Conservation (phyloP, 352 stramenopile species). For the Lagenidium giganteum region DNA sequence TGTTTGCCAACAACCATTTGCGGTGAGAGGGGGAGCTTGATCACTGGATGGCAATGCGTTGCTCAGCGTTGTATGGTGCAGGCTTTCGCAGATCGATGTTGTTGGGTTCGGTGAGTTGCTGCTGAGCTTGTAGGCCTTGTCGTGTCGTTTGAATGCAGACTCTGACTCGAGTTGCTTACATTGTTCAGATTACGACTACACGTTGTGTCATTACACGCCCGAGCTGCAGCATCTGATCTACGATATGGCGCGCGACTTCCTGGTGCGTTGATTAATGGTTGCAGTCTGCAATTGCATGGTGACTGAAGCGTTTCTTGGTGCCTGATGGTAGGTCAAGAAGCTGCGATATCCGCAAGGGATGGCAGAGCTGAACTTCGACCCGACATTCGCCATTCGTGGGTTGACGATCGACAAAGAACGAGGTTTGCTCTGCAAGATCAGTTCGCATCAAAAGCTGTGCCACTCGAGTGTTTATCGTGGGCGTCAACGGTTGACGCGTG, state of each 20-base stretch:
- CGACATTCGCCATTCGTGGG: conserved; percentile 88
- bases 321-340: conserved; percentile 65
- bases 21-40: conserved; percentile 14
- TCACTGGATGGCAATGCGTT: neutral
- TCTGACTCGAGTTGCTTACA: too few species aligned
- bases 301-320: too few species aligned
- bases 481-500: conserved; percentile 73
- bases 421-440: conserved; percentile 92
- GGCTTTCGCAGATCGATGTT: conserved; percentile 61
- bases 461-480: conserved; percentile 79
- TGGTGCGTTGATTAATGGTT: conserved; percentile 39
- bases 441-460: conserved; percentile 90
- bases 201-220: conserved; percentile 85
- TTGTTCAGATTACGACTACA: conserved; percentile 94
- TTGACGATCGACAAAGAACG: conserved; percentile 92
- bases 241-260: conserved; percentile 74
- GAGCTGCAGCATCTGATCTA: conserved; percentile 89
- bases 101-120: conserved; percentile 74
- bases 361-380: conserved; percentile 73
- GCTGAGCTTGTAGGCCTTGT: neutral
- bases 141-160: conserved; percentile 2
- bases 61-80: conserved; percentile 5
- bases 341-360: conserved; percentile 85
- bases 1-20: conserved; percentile 76
- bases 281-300: neutral